A percentile compares a stretch with the other conserved stretches of the same genome.
These are phyloP conservation scores for Grosmannia serpens DNA, from an alignment of 2,329 filamentous ascomycete species.

Conservation along the genomic window DNA sequence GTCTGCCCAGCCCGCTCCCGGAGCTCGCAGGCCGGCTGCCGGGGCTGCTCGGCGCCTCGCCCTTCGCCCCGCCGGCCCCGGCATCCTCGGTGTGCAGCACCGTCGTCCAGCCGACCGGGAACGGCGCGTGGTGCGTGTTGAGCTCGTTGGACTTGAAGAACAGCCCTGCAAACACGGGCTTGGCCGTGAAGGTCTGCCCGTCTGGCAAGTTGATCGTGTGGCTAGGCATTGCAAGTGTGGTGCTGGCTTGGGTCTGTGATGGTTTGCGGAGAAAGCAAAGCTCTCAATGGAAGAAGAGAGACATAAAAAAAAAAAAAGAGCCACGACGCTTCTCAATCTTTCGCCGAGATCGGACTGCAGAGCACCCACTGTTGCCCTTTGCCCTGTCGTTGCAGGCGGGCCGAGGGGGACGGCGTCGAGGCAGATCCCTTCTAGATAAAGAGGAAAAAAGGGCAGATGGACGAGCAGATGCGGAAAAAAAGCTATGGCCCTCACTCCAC, in stretches of 20 bases:
- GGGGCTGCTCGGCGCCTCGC: background rate
- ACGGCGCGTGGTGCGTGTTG: slow-evolving; percentile 55
- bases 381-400: no score
- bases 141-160: slow-evolving; percentile 79
- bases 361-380: no score
- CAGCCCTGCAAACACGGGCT: slow-evolving; percentile 81
- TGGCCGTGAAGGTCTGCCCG: slow-evolving; percentile 71
- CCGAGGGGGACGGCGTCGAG: no score
- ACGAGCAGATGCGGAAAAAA: no score
- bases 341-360: no score
- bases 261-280: no score
- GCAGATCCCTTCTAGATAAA: no score
- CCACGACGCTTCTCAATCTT: no score
- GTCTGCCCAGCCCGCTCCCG: background rate
- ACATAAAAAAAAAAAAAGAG: no score
- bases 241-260: no score
- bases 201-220: slow-evolving; percentile 65
- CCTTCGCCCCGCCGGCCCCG: background rate
- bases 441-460: background rate
- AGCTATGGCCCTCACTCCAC: no score
- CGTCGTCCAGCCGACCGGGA: slow-evolving; percentile 83
- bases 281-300: no score
- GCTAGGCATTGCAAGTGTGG: slow-evolving; percentile 14
- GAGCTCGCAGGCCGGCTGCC: background rate
- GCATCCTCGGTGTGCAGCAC: slow-evolving; percentile 60